phyloP scores from a whole-genome alignment of 495 filamentous ascomycete genomes.

The Penicillium arizonense region DNA sequence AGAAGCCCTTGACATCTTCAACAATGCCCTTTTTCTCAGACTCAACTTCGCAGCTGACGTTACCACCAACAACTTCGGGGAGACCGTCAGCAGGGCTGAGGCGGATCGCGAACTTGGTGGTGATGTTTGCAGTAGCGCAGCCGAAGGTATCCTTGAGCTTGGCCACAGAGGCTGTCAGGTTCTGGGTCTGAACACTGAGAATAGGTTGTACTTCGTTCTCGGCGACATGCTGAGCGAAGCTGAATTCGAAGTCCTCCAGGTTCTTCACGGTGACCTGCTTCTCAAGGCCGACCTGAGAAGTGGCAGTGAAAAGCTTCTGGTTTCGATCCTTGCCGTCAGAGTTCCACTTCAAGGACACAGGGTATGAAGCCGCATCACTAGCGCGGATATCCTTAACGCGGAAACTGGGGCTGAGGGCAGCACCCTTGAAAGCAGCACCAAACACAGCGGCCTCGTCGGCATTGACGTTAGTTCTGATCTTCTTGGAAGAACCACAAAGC shows the following conservation, averaged over 20 bases:
- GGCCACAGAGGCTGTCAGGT: slow-evolving; percentile 78
- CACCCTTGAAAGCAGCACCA: slow-evolving; percentile 92
- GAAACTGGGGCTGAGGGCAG: slow-evolving; percentile 88
- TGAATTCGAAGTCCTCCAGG: slow-evolving; percentile 78
- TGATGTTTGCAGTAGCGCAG: slow-evolving; percentile 73
- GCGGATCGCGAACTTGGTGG: slow-evolving; percentile 72
- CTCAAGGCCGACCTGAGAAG: slow-evolving; percentile 70
- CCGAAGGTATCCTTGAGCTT: slow-evolving; percentile 72
- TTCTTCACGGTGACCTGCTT: slow-evolving; percentile 90
- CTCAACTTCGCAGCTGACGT: slow-evolving; percentile 80
- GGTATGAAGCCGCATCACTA: slow-evolving; percentile 69
- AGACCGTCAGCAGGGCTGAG: slow-evolving; percentile 75
- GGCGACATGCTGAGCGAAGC: slow-evolving; percentile 69
- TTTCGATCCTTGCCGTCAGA: slow-evolving; percentile 60
- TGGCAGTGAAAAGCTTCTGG: slow-evolving; percentile 76
- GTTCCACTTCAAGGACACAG: slow-evolving; percentile 67
- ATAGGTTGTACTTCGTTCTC: slow-evolving; percentile 46
- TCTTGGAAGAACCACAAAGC: slow-evolving; percentile 65
- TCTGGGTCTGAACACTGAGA: slow-evolving; percentile 64
- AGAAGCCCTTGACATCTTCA: slow-evolving; percentile 91
- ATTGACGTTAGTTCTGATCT: slow-evolving; percentile 92
- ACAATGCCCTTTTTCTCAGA: slow-evolving; percentile 77
- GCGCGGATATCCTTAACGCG: slow-evolving; percentile 93
- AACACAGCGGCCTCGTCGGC: slow-evolving; percentile 96
- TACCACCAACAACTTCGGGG: slow-evolving; percentile 72